Evolutionary conservation across 2,329 filamentous ascomycete species (phyloP).

Genomic region (Tolypocladium ovalisporum): DNA sequence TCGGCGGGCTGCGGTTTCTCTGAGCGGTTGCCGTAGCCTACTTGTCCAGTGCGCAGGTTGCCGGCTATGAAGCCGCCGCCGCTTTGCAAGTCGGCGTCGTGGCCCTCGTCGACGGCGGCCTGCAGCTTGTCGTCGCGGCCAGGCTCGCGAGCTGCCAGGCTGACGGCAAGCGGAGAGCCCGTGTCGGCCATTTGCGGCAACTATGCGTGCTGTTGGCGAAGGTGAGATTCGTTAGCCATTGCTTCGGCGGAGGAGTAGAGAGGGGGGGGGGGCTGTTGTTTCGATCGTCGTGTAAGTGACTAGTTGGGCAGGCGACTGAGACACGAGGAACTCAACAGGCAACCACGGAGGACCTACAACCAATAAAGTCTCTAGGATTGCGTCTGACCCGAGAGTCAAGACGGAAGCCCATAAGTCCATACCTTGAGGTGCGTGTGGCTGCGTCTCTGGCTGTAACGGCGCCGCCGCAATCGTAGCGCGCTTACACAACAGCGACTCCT

Average conservation of each 20-base stretch:
- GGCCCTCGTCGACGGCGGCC: not conserved
- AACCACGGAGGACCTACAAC: not conserved
- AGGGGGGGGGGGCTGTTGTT: not conserved
- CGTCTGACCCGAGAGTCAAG: not conserved
- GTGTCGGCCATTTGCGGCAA: not conserved
- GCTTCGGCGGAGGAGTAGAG: not conserved
- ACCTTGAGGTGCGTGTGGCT: not conserved
- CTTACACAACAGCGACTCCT: not conserved
- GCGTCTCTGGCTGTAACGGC: not conserved
- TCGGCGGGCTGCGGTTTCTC: not conserved
- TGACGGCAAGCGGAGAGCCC: not conserved
- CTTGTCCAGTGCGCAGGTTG: not conserved
- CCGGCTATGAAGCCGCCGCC: not conserved
- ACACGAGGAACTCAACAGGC: not conserved
- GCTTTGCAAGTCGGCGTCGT: not conserved
- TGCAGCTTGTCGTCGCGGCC: not conserved
- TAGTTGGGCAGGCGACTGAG: not conserved
- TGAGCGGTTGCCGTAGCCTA: not conserved
- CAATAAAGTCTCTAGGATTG: not conserved
- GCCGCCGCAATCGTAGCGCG: not conserved
- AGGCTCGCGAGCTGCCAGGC: not conserved
- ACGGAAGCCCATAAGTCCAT: not conserved
- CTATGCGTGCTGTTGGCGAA: not conserved
- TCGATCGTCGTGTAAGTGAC: not conserved
- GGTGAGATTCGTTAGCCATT: not conserved